phyloP scores from a whole-genome alignment of 2,329 filamentous ascomycete genomes.

The Parastagonospora nodorum region DNA sequence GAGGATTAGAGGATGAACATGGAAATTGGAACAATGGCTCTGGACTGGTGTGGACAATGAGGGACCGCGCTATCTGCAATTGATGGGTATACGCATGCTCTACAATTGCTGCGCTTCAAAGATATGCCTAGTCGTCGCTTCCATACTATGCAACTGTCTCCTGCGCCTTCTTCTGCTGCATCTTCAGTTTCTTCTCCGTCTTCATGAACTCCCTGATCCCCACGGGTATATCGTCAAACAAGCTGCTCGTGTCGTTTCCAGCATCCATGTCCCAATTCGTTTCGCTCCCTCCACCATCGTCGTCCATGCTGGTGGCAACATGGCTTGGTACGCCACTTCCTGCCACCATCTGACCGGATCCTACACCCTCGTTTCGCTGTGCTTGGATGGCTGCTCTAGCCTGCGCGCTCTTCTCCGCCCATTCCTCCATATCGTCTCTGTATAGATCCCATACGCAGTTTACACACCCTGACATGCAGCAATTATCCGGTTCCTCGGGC shows the following conservation, averaged over 20 bases:
- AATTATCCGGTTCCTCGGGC: constrained; percentile 92
- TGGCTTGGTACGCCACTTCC: constrained; percentile 52
- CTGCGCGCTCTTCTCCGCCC: constrained; percentile 69
- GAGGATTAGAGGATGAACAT: constrained; percentile 45
- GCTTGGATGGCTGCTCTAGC: constrained; percentile 62
- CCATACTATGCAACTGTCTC: constrained; percentile 28
- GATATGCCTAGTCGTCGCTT: background rate
- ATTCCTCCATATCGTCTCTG: constrained; percentile 90
- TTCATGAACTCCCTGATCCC: constrained; percentile 98
- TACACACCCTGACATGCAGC: constrained; percentile 98
- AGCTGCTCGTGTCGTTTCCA: constrained; percentile 58
- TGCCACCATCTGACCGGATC: constrained; percentile 43
- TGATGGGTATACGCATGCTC: constrained; percentile 14
- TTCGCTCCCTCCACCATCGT: constrained; percentile 78
- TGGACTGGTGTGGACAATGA: background rate
- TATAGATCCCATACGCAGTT: constrained; percentile 96
- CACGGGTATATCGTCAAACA: constrained; percentile 83
- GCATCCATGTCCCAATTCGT: constrained; percentile 62
- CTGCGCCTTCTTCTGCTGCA: constrained; percentile 69
- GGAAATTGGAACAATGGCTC: background rate
- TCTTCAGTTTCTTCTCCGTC: constrained; percentile 87
- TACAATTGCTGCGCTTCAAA: background rate
- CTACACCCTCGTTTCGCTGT: constrained; percentile 30
- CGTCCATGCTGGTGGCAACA: constrained; percentile 70
- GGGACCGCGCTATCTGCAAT: constrained; percentile 1